These are phyloP conservation scores for Xylaria curta DNA, from an alignment of 495 filamentous ascomycete genomes.

Conservation along the genomic window DNA sequence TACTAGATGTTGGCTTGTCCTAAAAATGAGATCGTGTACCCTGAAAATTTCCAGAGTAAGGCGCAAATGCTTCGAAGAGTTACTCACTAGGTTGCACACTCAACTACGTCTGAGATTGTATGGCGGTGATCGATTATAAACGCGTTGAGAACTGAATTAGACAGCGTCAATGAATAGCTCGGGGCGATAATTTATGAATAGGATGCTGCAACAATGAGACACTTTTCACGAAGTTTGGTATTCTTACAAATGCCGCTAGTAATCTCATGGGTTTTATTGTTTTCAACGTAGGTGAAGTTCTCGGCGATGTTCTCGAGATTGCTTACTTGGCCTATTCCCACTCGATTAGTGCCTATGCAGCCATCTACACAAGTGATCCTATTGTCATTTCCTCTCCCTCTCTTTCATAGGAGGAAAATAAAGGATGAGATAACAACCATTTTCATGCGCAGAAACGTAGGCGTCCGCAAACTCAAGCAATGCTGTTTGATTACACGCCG, in stretches of 20 bases:
- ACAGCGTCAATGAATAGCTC: not conserved
- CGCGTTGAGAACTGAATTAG: slow-evolving; percentile 27
- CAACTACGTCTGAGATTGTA: slow-evolving; percentile 40
- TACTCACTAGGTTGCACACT: slow-evolving; percentile 41
- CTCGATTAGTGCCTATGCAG: not conserved
- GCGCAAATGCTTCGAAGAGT: not conserved
- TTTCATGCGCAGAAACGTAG: slow-evolving; percentile 36
- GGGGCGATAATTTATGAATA: not conserved
- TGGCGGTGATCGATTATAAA: slow-evolving; percentile 39
- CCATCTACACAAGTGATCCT: not conserved
- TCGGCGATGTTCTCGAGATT: slow-evolving; percentile 36
- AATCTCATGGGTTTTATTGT: slow-evolving; percentile 39
- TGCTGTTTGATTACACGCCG: slow-evolving; percentile 33
- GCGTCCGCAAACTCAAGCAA: slow-evolving; percentile 32
- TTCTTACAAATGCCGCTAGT: slow-evolving; percentile 32
- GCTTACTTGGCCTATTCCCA: slow-evolving; percentile 23
- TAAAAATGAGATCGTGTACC: not conserved
- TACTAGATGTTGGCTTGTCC: not conserved
- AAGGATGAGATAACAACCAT: slow-evolving; percentile 3
- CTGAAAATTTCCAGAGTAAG: not conserved
- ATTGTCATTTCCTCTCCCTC: not conserved
- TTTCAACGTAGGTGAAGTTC: slow-evolving; percentile 41
- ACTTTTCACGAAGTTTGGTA: not conserved
- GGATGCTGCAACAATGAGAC: slow-evolving; percentile 2
- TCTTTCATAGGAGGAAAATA: too few relatives aligned